Conservation (phyloP, 225 moss, liverwort and hornwort species). For the Ulota crispa region DNA sequence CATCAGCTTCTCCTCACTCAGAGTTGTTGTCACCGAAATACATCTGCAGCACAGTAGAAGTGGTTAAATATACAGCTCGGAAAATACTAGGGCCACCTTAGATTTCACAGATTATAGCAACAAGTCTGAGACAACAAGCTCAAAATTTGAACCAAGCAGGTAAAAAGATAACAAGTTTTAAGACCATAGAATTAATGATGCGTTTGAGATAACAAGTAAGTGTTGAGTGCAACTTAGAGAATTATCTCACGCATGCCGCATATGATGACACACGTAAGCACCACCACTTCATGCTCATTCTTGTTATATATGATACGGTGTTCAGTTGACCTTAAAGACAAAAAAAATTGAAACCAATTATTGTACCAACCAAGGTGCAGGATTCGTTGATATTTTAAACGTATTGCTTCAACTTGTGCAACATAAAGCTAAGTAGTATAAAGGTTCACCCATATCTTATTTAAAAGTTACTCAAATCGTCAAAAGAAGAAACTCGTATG, state of each 20-base stretch:
- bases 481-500: background rate
- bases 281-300: background rate
- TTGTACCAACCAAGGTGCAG: background rate
- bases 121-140: background rate
- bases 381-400: background rate
- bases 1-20: constrained; percentile 66
- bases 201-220: background rate
- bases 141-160: background rate
- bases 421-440: background rate
- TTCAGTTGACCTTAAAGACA: background rate
- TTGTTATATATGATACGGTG: background rate
- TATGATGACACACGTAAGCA: background rate
- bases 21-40: constrained; percentile 92
- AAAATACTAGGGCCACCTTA: background rate
- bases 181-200: background rate
- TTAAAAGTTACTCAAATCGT: background rate
- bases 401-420: background rate
- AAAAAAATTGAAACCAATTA: background rate
- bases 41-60: constrained; percentile 53
- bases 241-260: background rate
- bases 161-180: background rate
- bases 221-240: background rate
- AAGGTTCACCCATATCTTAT: background rate
- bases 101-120: background rate
- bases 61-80: background rate